Conservation (phyloP, 2,329 filamentous ascomycete genomes). For the Paecilomyces sp. region DNA sequence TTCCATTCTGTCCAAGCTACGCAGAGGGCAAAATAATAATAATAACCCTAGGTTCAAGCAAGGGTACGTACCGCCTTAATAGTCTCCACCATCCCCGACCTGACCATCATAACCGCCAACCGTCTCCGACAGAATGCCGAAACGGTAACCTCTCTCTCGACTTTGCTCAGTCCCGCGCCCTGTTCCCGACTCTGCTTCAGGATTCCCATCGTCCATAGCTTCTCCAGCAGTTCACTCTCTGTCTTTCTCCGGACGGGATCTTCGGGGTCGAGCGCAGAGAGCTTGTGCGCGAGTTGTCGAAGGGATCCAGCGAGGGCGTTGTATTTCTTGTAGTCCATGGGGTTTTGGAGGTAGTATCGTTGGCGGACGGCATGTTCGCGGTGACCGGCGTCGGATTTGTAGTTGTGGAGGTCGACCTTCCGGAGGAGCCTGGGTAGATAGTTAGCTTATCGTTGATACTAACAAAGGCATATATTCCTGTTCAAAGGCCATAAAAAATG, state of each 20-base stretch:
- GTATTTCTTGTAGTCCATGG: conserved; percentile 71
- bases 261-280: conserved; percentile 71
- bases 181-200: conserved; percentile 68
- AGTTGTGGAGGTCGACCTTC: conserved; percentile 91
- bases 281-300: conserved; percentile 79
- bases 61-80: conserved; percentile 58
- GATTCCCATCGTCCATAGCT: conserved; percentile 88
- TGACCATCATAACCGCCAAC: conserved; percentile 83
- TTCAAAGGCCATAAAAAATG: not conserved
- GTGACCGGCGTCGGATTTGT: conserved; percentile 82
- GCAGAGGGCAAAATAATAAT: not conserved
- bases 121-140: conserved; percentile 78
- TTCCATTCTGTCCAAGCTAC: not conserved
- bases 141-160: conserved; percentile 85
- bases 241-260: conserved; percentile 74
- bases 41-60: too few relatives aligned
- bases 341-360: conserved; percentile 86
- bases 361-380: conserved; percentile 72
- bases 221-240: conserved; percentile 80
- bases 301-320: conserved; percentile 68
- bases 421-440: conserved; percentile 56
- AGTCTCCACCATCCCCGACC: conserved; percentile 84
- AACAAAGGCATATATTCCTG: not conserved
- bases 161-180: conserved; percentile 59
- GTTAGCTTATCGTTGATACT: not conserved